These are phyloP conservation scores for Neurospora sp. DNA, from an alignment of 495 filamentous ascomycete genomes.

Conservation along the genomic window DNA sequence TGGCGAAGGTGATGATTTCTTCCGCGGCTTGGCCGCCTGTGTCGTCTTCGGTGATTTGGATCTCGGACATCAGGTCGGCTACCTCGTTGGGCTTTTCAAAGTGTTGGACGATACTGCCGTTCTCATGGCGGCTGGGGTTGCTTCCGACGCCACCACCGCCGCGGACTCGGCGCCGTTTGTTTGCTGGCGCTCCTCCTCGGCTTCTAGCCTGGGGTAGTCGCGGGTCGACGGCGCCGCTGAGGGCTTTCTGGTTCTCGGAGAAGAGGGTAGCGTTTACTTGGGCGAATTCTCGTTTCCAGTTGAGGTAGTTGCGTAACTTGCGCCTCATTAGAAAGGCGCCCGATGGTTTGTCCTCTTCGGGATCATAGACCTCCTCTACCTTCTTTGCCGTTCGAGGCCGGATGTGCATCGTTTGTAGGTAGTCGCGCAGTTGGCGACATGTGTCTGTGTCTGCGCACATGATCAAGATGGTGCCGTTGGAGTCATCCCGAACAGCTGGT, in stretches of 20 bases:
- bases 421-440: constrained; percentile 83
- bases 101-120: constrained; percentile 39
- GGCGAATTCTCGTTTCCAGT: constrained; percentile 85
- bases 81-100: constrained; percentile 41
- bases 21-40: constrained; percentile 52
- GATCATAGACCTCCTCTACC: constrained; percentile 28
- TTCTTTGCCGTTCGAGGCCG: constrained; percentile 38
- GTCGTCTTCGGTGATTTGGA: constrained; percentile 72
- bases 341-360: constrained; percentile 50
- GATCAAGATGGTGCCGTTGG: constrained; percentile 80
- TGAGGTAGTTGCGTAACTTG: constrained; percentile 76
- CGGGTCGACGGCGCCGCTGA: constrained; percentile 49
- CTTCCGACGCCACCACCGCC: constrained; percentile 57
- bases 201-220: constrained; percentile 31
- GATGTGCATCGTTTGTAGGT: constrained; percentile 84
- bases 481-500: constrained; percentile 63
- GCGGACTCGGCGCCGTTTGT: constrained; percentile 82
- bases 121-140: constrained; percentile 34
- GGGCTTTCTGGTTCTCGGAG: constrained; percentile 66
- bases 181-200: constrained; percentile 49
- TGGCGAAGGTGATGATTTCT: constrained; percentile 44
- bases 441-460: constrained; percentile 91
- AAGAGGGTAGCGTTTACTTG: constrained; percentile 69
- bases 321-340: constrained; percentile 82
- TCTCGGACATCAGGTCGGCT: constrained; percentile 49